Conservation (phyloP, 257 asterid genomes). For the Agastache rugosa region DNA sequence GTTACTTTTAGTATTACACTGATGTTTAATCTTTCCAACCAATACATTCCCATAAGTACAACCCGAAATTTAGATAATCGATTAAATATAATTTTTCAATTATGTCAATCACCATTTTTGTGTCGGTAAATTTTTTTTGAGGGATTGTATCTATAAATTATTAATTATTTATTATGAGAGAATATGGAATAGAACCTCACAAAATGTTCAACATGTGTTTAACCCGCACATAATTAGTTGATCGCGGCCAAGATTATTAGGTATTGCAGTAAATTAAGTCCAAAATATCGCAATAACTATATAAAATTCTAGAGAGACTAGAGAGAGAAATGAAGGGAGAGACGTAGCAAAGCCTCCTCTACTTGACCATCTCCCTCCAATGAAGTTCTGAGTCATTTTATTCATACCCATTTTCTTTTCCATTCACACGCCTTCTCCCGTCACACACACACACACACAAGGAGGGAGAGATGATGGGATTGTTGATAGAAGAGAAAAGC, state of each 20-base stretch:
- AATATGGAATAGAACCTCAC: neutral
- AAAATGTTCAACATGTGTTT: neutral
- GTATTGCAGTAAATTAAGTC: constrained; percentile 37
- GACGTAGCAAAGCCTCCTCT: constrained; percentile 40
- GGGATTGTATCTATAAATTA: too few species aligned
- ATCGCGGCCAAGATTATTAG: constrained; percentile 23
- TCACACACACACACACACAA: neutral
- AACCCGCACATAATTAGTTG: neutral
- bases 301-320: neutral
- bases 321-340: constrained; percentile 6
- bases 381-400: constrained; percentile 42
- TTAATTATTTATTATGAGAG: too few species aligned
- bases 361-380: constrained; percentile 52
- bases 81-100: too few species aligned
- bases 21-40: too few species aligned
- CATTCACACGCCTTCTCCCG: neutral
- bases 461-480: neutral
- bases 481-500: neutral
- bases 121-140: too few species aligned
- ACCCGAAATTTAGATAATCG: too few species aligned
- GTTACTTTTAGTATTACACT: too few species aligned
- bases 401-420: neutral
- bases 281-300: neutral
- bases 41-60: too few species aligned
- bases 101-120: too few species aligned